phyloP scores from a whole-genome alignment of 345 rosid genomes.

The Litchi chinensis region DNA sequence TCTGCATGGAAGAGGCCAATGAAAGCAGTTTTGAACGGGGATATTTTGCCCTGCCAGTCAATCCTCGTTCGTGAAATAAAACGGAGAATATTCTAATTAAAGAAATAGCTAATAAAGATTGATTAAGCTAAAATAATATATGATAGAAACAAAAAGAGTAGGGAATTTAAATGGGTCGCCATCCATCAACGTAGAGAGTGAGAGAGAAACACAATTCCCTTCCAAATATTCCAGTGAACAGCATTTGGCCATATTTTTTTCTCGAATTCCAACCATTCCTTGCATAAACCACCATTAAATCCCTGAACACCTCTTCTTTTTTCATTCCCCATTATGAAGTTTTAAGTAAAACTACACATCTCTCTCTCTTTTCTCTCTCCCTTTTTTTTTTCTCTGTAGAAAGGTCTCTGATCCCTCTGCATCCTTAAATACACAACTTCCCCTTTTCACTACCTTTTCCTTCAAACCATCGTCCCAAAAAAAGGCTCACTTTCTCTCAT shows the following conservation, averaged over 20 bases:
- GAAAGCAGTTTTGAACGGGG: slow-evolving; percentile 21
- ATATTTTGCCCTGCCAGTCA: slow-evolving; percentile 35
- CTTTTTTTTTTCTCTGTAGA: slow-evolving; percentile 9
- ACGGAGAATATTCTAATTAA: slow-evolving; percentile 40
- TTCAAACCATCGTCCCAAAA: slow-evolving; percentile 36
- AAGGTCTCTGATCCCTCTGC: slow-evolving; percentile 40
- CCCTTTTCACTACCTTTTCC: slow-evolving; percentile 45
- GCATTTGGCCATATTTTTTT: slow-evolving; percentile 29
- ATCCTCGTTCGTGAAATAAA: slow-evolving; percentile 38
- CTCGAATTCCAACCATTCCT: slow-evolving; percentile 53
- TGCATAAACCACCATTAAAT: slow-evolving; percentile 26
- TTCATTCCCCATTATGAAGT: slow-evolving; percentile 25
- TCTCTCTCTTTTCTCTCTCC: slow-evolving; percentile 1
- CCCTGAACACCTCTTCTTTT: slow-evolving; percentile 9
- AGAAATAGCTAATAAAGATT: slow-evolving; percentile 19
- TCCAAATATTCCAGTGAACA: slow-evolving; percentile 54
- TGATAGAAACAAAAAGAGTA: slow-evolving; percentile 20
- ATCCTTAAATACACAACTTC: slow-evolving; percentile 35
- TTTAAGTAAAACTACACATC: slow-evolving; percentile 18
- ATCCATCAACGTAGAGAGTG: slow-evolving; percentile 34
- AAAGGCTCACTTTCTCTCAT: slow-evolving; percentile 31
- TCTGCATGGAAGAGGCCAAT: slow-evolving; percentile 27
- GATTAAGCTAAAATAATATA: slow-evolving; percentile 3
- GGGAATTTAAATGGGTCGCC: slow-evolving; percentile 38
- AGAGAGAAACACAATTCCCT: slow-evolving; percentile 33